phyloP scores from a whole-genome alignment of 2,329 filamentous ascomycete genomes.

The Lizonia empirigonia region DNA sequence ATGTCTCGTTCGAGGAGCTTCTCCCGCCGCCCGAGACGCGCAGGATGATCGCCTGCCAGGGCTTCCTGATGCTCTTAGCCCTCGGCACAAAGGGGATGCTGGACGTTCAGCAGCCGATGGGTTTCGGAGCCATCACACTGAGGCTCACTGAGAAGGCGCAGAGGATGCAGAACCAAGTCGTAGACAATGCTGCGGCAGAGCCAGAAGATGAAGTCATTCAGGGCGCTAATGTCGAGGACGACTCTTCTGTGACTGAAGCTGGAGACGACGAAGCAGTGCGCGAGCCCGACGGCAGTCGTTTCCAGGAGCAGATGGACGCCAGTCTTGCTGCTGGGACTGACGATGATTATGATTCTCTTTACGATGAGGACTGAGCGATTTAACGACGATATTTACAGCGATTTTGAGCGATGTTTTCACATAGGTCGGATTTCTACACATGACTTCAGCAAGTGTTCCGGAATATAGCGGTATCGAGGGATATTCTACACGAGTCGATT shows the following conservation, averaged over 20 bases:
- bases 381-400: no score
- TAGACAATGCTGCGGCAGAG: conserved; percentile 1
- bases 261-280: conserved; percentile 2
- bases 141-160: conserved; percentile 32
- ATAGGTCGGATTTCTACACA: no score
- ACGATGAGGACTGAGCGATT: conserved; percentile 24
- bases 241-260: conserved; percentile 4
- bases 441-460: no score
- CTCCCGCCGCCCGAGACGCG: conserved; percentile 63
- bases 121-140: conserved; percentile 49
- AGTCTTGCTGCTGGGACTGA: conserved; percentile 14
- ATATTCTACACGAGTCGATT: no score
- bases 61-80: conserved; percentile 48
- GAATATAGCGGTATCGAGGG: no score
- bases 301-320: conserved; percentile 35
- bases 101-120: conserved; percentile 63
- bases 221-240: neutral
- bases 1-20: conserved; percentile 71
- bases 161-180: conserved; percentile 21
- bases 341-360: conserved; percentile 29
- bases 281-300: conserved; percentile 24
- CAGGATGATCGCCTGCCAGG: conserved; percentile 66
- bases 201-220: neutral
- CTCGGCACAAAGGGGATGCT: conserved; percentile 65
- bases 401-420: no score